phyloP scores from a whole-genome alignment of 768 basidiomycete genomes.

The Candolleomyces efflorescens region DNA sequence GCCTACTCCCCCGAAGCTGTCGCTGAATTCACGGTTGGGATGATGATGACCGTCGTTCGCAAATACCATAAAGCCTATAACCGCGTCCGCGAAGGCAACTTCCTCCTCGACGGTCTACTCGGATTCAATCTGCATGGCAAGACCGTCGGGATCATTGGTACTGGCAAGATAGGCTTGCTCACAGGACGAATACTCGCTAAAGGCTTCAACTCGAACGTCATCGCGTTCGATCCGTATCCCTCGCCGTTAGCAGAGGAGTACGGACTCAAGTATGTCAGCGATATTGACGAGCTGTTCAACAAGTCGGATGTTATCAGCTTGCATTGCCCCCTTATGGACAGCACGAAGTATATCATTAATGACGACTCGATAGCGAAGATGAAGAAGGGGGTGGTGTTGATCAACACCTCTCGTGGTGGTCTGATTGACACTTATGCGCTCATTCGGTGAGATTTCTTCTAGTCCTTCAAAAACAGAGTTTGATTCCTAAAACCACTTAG shows the following conservation, averaged over 20 bases:
- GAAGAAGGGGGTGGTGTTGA: constrained; percentile 37
- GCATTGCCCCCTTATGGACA: constrained; percentile 35
- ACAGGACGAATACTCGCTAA: constrained; percentile 38
- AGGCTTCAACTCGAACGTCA: constrained; percentile 35
- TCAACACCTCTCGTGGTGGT: constrained; percentile 41
- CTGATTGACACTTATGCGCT: constrained; percentile 38
- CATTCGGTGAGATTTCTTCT: constrained; percentile 27
- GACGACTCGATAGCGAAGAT: constrained; percentile 32
- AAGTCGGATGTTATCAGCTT: constrained; percentile 38
- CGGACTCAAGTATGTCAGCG: constrained; percentile 34
- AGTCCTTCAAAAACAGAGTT: background rate
- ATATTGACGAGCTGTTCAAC: constrained; percentile 30
- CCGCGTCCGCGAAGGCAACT: constrained; percentile 43
- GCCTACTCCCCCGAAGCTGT: constrained; percentile 42
- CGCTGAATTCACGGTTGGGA: constrained; percentile 43
- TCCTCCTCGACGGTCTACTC: constrained; percentile 39
- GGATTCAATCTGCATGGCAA: constrained; percentile 38
- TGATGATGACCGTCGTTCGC: constrained; percentile 40
- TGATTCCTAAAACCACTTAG: constrained; percentile 13
- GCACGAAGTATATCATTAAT: constrained; percentile 38
- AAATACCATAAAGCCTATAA: constrained; percentile 44
- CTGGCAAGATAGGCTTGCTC: constrained; percentile 38
- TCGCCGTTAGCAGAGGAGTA: constrained; percentile 27
- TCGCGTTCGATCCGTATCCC: constrained; percentile 38
- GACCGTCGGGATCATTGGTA: constrained; percentile 41